These are phyloP conservation scores for Magnusiomyces magnusii DNA, from an alignment of 1,139 yeast species.

Conservation along the genomic window DNA sequence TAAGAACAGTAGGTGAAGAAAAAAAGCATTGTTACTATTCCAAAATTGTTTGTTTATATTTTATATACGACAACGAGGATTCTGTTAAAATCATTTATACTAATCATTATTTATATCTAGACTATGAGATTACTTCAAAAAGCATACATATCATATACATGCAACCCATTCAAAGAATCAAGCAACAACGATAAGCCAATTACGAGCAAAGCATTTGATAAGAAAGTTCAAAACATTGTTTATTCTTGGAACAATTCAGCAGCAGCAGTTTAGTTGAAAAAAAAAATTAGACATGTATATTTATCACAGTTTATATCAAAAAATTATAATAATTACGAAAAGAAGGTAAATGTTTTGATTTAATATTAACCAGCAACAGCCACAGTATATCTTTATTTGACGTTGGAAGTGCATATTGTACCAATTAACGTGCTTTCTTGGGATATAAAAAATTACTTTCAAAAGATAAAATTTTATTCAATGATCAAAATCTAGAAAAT, in stretches of 20 bases:
- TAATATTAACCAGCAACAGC: too few species aligned
- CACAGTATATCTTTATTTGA: too few species aligned
- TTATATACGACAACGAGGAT: too few species aligned
- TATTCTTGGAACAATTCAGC: constrained; percentile 21
- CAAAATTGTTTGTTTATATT: too few species aligned
- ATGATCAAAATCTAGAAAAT: too few species aligned
- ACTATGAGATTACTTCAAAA: constrained; percentile 31
- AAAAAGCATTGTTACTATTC: too few species aligned
- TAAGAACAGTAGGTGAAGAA: constrained; percentile 22
- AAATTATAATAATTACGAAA: too few species aligned
- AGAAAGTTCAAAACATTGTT: constrained; percentile 23
- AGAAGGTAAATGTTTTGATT: too few species aligned
- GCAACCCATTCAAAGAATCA: constrained; percentile 35
- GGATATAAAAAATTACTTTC: too few species aligned
- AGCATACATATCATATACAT: constrained; percentile 33
- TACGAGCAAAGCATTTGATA: constrained; percentile 26
- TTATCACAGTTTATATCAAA: background rate
- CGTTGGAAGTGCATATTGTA: too few species aligned
- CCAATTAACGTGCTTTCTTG: too few species aligned
- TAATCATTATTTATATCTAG: constrained; percentile 16
- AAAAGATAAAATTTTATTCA: too few species aligned
- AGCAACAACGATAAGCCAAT: constrained; percentile 22
- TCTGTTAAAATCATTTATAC: background rate
- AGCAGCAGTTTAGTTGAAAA: background rate
- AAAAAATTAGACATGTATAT: background rate